Evolutionary conservation across 352 stramenopile genomes (phyloP).

Genomic region (Elongisporangium undulatum): DNA sequence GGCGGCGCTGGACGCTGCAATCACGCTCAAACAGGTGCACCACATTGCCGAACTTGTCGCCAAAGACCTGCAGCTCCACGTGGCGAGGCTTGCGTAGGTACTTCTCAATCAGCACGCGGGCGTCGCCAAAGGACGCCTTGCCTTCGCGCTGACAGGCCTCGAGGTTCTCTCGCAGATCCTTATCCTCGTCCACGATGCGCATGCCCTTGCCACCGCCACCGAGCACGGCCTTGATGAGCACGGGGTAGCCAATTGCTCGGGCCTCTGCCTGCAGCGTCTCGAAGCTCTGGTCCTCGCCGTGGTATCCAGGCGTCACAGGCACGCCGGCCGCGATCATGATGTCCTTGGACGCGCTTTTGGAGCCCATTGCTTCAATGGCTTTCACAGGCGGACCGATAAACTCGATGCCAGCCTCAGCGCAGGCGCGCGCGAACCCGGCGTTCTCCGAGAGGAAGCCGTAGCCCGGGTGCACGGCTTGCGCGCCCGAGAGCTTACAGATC

Average conservation of each 20-base stretch:
- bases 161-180: conserved; percentile 76
- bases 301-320: conserved; percentile 87
- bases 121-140: conserved; percentile 87
- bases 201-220: conserved; percentile 92
- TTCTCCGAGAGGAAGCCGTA: conserved; percentile 93
- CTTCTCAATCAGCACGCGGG: conserved; percentile 90
- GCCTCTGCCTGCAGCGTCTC: conserved; percentile 74
- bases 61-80: conserved; percentile 93
- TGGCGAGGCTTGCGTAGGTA: conserved; percentile 87
- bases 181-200: conserved; percentile 82
- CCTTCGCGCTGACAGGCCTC: conserved; percentile 87
- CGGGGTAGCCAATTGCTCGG: conserved; percentile 86
- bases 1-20: conserved; percentile 87
- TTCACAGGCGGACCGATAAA: conserved; percentile 89
- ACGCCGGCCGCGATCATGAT: conserved; percentile 89
- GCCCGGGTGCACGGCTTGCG: conserved; percentile 85
- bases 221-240: conserved; percentile 92
- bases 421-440: conserved; percentile 64
- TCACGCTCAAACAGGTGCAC: conserved; percentile 91
- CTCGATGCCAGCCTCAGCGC: conserved; percentile 65
- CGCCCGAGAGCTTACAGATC: conserved; percentile 49
- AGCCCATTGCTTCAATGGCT: conserved; percentile 90
- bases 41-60: conserved; percentile 87
- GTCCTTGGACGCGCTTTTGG: conserved; percentile 90
- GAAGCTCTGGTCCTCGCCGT: conserved; percentile 86